Evolutionary conservation across 257 asterid genomes (phyloP), one percentile per base, ranked within the genome.

Genomic region (Jacaranda copaia): DNA sequence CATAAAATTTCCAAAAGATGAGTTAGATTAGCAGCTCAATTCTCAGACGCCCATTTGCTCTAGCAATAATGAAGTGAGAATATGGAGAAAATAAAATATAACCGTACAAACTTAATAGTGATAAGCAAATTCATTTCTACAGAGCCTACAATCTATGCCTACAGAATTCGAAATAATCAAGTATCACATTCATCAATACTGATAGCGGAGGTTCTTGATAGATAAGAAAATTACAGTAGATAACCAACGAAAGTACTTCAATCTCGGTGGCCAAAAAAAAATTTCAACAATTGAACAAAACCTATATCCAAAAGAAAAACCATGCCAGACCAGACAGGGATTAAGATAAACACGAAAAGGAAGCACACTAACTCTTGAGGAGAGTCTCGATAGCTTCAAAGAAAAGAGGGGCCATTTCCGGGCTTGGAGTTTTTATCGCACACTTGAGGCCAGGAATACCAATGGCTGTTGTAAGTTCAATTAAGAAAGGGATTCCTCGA

Each of bases 381-480:
- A 96, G 82, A 78, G 75, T 57, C 79, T 96, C 98, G 16, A 96
- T 62, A 10, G 92, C 83, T 86, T 96, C 97, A 42, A 93, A 96
- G 96, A 93, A 89, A 70, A 96, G 96, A 4, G 95, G 97, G 56
- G 93, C 91, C 90, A 96, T 82, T 74, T 96, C 99, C 0, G 96
- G 93, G 81, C 87, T 88, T 18, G 98, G 96, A 40, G 96, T 89
- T 83, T 96, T 96, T 79, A 88, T 59, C 5, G 99, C 99, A 70
- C 98, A 96, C 73, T 96, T 96, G 83, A 96, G 86, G 63, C 99
- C 98, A 62, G 99, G 90, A 35, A 77, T 76, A 48, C 97, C 97
- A 6, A 96, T 67, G 57, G 83, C 89, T 67, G 97, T 82, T 38
- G 99, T 96, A 32, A 96, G 87, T 75, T 96, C 99, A 40, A 96